A percentile compares a stretch with the other conserved stretches of the same genome.
phyloP scores from a whole-genome alignment of 73 alveolate species.

The Tetrahymena thermophila region DNA sequence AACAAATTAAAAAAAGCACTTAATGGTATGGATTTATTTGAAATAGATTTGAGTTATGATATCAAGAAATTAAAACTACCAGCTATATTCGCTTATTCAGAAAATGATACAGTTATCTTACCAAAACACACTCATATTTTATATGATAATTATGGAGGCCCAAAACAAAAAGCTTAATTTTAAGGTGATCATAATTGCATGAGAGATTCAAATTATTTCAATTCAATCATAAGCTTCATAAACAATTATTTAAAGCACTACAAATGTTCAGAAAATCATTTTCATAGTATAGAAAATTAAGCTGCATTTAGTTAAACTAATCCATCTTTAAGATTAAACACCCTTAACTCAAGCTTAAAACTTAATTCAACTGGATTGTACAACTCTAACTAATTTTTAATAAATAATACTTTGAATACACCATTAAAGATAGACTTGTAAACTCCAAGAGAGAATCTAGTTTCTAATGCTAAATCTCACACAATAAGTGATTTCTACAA shows the following conservation, averaged over 20 bases:
- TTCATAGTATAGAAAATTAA: not conserved
- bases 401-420: not conserved
- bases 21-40: slow-evolving; percentile 7
- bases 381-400: not conserved
- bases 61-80: not conserved
- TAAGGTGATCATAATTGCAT: slow-evolving; percentile 24
- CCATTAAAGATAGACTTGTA: not conserved
- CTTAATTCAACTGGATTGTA: not conserved
- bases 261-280: not conserved
- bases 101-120: not conserved
- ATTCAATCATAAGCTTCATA: not conserved
- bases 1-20: not conserved
- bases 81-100: slow-evolving; percentile 13
- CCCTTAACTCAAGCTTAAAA: not conserved
- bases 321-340: not conserved
- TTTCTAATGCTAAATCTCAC: not conserved
- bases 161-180: slow-evolving; percentile 26
- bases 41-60: not conserved
- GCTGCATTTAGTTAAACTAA: not conserved
- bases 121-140: not conserved
- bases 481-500: not conserved
- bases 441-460: not conserved
- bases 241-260: not conserved
- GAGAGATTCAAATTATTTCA: slow-evolving; percentile 31
- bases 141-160: slow-evolving; percentile 9